A percentile compares a stretch with the other conserved stretches of the same genome.
phyloP scores from a whole-genome alignment of 352 stramenopile genomes.

The Phytopythium cucurbitacearum region DNA sequence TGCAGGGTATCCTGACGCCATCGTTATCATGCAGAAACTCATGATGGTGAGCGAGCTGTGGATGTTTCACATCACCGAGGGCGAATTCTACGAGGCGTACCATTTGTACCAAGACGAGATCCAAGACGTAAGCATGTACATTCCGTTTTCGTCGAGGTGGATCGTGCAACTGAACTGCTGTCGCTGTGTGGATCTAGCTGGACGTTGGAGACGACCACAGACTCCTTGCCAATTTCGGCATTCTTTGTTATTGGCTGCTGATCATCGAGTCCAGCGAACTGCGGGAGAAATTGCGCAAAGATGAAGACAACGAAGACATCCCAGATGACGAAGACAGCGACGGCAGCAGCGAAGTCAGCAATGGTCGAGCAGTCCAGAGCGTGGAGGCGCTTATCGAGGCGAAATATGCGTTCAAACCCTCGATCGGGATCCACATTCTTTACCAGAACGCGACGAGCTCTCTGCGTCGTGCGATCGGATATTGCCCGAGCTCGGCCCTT shows the following conservation, averaged over 20 bases:
- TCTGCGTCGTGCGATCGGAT: constrained; percentile 51
- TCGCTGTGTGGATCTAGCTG: constrained; percentile 14
- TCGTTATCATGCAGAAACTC: constrained; percentile 29
- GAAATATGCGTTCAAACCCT: constrained; percentile 58
- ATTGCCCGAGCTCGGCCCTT: constrained; percentile 47
- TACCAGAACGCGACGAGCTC: constrained; percentile 62
- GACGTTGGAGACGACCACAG: constrained; percentile 53
- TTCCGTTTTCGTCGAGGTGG: not conserved
- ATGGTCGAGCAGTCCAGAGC: constrained; percentile 9
- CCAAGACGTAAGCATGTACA: constrained; percentile 30
- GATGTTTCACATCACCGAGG: constrained; percentile 59
- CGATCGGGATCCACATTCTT: constrained; percentile 64
- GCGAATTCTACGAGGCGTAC: constrained; percentile 80
- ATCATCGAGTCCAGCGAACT: constrained; percentile 74
- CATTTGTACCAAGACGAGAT: constrained; percentile 76
- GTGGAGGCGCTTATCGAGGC: constrained; percentile 47
- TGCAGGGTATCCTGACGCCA: too few relatives aligned
- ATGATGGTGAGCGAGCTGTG: constrained; percentile 72
- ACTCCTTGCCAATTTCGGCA: constrained; percentile 64
- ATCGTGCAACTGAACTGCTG: not conserved
- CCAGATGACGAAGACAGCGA: constrained; percentile 17
- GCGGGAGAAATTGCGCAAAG: constrained; percentile 39
- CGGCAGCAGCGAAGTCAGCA: constrained; percentile 1
- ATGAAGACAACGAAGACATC: constrained; percentile 19
- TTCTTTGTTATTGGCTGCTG: constrained; percentile 82